Base-by-base conservation (phyloP, 208 protist species). In the Crithidia sp. region DNA sequence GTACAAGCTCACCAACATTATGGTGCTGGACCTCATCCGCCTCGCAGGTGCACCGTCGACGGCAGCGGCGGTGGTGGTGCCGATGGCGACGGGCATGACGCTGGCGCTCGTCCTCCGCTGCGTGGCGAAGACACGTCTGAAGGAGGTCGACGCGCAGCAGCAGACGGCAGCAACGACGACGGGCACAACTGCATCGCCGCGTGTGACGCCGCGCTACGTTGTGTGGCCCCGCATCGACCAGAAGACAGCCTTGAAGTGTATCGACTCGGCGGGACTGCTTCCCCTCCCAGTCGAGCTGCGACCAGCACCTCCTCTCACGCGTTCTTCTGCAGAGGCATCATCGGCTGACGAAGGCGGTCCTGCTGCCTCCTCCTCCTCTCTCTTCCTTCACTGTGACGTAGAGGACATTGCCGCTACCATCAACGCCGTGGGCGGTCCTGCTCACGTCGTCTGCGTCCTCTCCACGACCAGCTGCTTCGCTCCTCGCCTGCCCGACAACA, bases 381-480 rank as follows among this genome's bases (percentile, higher is more conserved):
- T 10, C 41, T 98, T 77, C 70, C 55, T 75, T 2, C 74, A 87
- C 50, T 95, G 89, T 4, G 75, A 97, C 64, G 65, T 98, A 9
- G 70, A 86, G 2, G 84, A 81, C 45, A 61, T 99, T 5, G 74
- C 77, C 12, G 73, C 75, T 0, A 79, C 88, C 9, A 92, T 99
- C 8, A 65, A 74, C 14, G 44, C 72, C 43, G 61, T 90, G 4
- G 94, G 96, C 9, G 67, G 83, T 1, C 73, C 77, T 3, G 81
- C 93, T 2, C 61, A 83, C 28, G 89, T 99, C 5, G 65, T 98
- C 17, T 98, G 96, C 78, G 95, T 99, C 3, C 61, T 99, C n/a
- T 93, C 93, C 45, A 99, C 98, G 0, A 99, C 98, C 7, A 98
- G 89, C 79, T 99, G 98, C 82, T 99, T 99, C 82, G 97, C 99